phyloP scores from a whole-genome alignment of 1,284 basidiomycete genomes.

The Austroboletus niveus region DNA sequence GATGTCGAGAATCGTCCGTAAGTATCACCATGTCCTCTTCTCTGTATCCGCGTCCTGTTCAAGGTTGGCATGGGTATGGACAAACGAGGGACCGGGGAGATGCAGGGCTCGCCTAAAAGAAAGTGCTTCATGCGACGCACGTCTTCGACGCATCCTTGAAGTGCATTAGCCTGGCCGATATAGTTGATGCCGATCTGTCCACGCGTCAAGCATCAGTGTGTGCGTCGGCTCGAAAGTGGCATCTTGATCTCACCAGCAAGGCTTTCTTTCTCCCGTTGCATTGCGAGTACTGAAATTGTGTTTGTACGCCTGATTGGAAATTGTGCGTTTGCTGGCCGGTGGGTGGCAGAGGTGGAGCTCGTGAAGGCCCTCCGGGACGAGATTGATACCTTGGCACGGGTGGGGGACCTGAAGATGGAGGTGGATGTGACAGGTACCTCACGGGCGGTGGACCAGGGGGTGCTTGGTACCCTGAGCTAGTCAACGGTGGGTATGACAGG shows the following conservation, averaged over 20 bases:
- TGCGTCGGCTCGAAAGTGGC: neutral
- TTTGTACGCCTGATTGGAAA: constrained; percentile 54
- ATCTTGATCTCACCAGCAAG: constrained; percentile 55
- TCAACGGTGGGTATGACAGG: too few relatives aligned
- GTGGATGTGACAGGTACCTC: too few relatives aligned
- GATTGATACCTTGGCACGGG: too few relatives aligned
- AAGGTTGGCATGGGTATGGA: neutral
- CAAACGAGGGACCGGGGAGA: neutral
- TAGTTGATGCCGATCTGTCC: constrained; percentile 84
- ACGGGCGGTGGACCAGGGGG: constrained; percentile 6
- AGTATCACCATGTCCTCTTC: constrained; percentile 84
- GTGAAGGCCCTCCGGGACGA: constrained; percentile 1
- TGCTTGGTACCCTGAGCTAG: constrained; percentile 16
- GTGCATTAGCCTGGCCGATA: constrained; percentile 55
- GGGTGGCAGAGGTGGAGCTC: constrained; percentile 57
- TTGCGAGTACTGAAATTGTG: constrained; percentile 80
- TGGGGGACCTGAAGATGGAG: too few relatives aligned
- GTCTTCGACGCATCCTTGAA: constrained; percentile 89
- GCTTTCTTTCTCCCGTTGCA: constrained; percentile 82
- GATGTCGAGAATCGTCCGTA: constrained; percentile 71
- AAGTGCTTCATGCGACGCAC: constrained; percentile 76
- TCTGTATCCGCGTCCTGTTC: constrained; percentile 54
- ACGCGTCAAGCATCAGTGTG: neutral
- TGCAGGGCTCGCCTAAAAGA: constrained; percentile 52
- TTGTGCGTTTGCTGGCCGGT: constrained; percentile 66